Base-by-base conservation (phyloP, 768 basidiomycete genomes). In the Exidia glandulosa region DNA sequence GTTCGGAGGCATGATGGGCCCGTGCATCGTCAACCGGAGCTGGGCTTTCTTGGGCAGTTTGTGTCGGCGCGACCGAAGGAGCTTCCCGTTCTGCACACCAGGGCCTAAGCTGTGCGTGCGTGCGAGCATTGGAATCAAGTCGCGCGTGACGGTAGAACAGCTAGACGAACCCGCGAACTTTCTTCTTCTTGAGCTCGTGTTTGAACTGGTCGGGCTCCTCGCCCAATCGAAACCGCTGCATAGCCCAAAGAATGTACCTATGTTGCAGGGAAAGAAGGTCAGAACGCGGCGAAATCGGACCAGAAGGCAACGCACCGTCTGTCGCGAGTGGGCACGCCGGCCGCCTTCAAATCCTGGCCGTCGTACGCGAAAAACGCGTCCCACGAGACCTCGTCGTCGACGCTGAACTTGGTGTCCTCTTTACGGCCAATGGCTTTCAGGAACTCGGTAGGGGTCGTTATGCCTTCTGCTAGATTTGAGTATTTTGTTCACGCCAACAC, bases 241-340 rank as follows among this genome's bases (percentile, higher is more conserved):
- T 84, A 65, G 84, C 84, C 90, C 89, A 91, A 7, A 91, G 73
- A 60, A 91, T 82, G 66, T 93, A 93, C 67, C 90, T 92, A 60
- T 30, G 19, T 16, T 13, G 25, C n/a, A 10, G n/a, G 13, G 57
- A 32, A 2, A 37, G 23, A 13, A 56, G 25, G 57, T 48, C 14
- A 31, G 34, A 32, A 37, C 50, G 41, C 48, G 9, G 41, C 30
- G 50, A 52, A 32, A n/a, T 25, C 5, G 33, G 54, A 29, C 27
- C 5, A 52, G 10, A 19, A 52, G 30, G 34, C 27, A 32, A 73
- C 81, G 59, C 65, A 85, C 90, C 84, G 83, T 67, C 90, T 78
- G 65, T 92, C 90, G 66, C 77, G 77, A 31, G 87, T 81, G 37
- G 74, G 72, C 9, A 93, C 59, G 3, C 88, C 89, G 47, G 82